Conservation (phyloP, 1,139 yeast genomes). For the Waltiozyma sp. region DNA sequence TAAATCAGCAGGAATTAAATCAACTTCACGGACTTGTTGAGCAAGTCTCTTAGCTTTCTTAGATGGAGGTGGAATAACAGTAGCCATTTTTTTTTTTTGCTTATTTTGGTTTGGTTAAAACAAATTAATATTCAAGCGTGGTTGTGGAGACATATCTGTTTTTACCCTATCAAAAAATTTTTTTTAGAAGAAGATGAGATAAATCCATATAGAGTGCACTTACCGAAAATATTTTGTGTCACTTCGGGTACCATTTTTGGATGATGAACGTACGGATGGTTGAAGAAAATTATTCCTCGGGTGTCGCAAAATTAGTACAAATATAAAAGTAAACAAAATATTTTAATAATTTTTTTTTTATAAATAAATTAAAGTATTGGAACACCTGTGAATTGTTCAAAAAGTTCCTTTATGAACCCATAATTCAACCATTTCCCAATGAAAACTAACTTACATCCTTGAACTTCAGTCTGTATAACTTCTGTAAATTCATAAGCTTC, state of each 20-base stretch:
- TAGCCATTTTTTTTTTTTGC: conserved; percentile 50
- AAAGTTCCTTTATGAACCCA: conserved; percentile 21
- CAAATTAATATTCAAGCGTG: too few species aligned
- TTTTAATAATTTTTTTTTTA: too few species aligned
- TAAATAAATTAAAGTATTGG: background rate
- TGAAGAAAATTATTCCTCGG: too few species aligned
- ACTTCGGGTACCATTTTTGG: too few species aligned
- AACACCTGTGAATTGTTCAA: conserved; percentile 13
- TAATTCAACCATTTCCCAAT: conserved; percentile 60
- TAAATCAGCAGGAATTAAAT: conserved; percentile 61
- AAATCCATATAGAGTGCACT: background rate
- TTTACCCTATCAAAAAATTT: too few species aligned
- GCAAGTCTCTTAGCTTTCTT: conserved; percentile 81
- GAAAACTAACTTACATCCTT: conserved; percentile 52
- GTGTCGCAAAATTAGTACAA: too few species aligned
- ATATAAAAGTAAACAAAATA: too few species aligned
- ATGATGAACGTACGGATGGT: too few species aligned
- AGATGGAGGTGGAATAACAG: conserved; percentile 87
- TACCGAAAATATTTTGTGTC: background rate
- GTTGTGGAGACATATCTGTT: too few species aligned
- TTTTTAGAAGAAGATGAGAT: background rate
- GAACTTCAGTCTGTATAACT: conserved; percentile 29
- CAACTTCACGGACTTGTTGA: conserved; percentile 69
- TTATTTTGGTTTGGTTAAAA: background rate
- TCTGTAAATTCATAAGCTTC: conserved; percentile 78